phyloP scores from a whole-genome alignment of 768 basidiomycete species.

The Daedaleopsis nitida region DNA sequence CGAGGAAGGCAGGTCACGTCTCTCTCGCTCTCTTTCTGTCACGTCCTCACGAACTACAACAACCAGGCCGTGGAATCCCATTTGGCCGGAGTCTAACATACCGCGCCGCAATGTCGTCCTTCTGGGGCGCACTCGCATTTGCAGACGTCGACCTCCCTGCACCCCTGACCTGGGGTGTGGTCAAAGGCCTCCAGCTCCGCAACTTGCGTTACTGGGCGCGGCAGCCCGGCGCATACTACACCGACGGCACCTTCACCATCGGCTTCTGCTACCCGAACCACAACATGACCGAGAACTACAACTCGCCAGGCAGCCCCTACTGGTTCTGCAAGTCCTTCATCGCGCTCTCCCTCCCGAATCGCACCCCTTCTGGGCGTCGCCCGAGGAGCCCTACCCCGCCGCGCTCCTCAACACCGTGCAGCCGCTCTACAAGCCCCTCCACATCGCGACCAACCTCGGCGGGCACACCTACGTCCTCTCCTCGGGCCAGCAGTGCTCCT shows the following conservation, averaged over 20 bases:
- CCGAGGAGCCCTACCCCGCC: constrained; percentile 66
- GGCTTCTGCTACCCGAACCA: constrained; percentile 72
- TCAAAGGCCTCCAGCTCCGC: constrained; percentile 73
- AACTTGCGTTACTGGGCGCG: constrained; percentile 74
- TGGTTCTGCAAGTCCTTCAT: constrained; percentile 84
- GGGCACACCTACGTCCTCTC: constrained; percentile 73
- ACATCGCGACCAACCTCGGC: constrained; percentile 64
- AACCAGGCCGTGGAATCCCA: constrained; percentile 66
- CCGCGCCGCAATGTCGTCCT: constrained; percentile 80
- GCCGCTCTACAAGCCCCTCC: constrained; percentile 61
- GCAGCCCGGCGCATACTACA: constrained; percentile 59
- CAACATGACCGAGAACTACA: constrained; percentile 80
- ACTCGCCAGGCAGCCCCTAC: constrained; percentile 76
- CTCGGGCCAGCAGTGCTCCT: constrained; percentile 78
- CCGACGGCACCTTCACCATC: constrained; percentile 72
- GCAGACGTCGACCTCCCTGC: constrained; percentile 69
- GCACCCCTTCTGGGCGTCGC: constrained; percentile 72
- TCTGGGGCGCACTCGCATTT: constrained; percentile 75
- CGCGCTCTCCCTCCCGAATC: constrained; percentile 58
- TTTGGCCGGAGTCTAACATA: constrained; percentile 79
- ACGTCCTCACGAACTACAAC: background rate
- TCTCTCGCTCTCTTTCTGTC: background rate
- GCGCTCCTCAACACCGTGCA: constrained; percentile 49
- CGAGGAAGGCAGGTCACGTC: constrained; percentile 51
- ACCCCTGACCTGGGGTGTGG: constrained; percentile 71